These are phyloP conservation scores for Cyclocybe cylindracea DNA, from an alignment of 768 basidiomycete species.

Conservation along the genomic window DNA sequence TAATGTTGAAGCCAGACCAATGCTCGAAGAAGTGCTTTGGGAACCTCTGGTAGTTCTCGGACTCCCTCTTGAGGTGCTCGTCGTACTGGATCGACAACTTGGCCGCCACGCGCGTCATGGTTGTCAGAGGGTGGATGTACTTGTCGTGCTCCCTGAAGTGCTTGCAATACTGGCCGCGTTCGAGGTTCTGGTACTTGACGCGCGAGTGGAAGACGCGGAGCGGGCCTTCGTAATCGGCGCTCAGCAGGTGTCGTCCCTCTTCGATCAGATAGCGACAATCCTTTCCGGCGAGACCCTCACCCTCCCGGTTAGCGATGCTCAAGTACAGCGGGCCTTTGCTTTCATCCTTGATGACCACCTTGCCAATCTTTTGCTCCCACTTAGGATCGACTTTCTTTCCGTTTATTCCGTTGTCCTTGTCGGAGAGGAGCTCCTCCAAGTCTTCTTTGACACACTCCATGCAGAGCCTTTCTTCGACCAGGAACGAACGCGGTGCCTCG, in stretches of 20 bases:
- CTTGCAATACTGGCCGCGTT: slow-evolving; percentile 27
- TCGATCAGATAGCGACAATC: slow-evolving; percentile 5
- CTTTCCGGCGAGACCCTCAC: neutral
- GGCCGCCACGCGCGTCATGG: slow-evolving; percentile 39
- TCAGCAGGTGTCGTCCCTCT: slow-evolving; percentile 3
- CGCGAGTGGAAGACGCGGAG: slow-evolving; percentile 25
- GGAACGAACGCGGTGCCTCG: slow-evolving; percentile 47
- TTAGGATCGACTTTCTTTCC: slow-evolving; percentile 12
- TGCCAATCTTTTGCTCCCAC: slow-evolving; percentile 8
- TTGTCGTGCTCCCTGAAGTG: slow-evolving; percentile 18
- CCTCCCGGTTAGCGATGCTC: too few species aligned
- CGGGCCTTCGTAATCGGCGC: slow-evolving; percentile 24
- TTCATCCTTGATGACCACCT: slow-evolving; percentile 2
- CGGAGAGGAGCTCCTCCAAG: slow-evolving; percentile 17
- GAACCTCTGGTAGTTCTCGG: slow-evolving; percentile 44
- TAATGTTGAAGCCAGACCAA: slow-evolving; percentile 46
- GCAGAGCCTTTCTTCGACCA: slow-evolving; percentile 38
- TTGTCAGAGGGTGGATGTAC: slow-evolving; percentile 30
- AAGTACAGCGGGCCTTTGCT: neutral
- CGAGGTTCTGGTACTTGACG: slow-evolving; percentile 33
- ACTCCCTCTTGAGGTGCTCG: slow-evolving; percentile 38
- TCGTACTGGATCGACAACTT: slow-evolving; percentile 43
- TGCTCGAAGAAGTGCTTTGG: slow-evolving; percentile 46
- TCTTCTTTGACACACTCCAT: slow-evolving; percentile 35
- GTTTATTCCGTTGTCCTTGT: slow-evolving; percentile 23